Base-by-base conservation (phyloP, 1,284 basidiomycete species). In the Stereum hirsutum region DNA sequence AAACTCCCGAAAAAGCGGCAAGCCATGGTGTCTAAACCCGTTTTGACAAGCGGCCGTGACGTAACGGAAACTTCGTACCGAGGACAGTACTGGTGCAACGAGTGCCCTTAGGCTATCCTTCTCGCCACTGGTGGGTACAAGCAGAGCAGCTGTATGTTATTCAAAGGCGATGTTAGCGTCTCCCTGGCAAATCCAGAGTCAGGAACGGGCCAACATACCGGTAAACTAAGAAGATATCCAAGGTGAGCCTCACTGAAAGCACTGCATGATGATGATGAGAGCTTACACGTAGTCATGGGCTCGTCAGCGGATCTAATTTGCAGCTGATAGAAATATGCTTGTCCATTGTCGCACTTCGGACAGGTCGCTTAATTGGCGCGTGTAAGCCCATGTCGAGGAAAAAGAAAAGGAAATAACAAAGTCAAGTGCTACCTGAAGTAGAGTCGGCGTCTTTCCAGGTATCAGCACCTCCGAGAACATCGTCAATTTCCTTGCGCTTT, bases 271-370 rank as follows among this genome's bases (percentile, higher is more conserved):
- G n/a, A 26, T 27, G 3, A 38, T 50, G 11, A 45, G 49, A 32
- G 78, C 89, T 65, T 72, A 89, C 93, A 96, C 1, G 89, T 96
- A 6, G 93, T 96, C 88, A 93, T 94, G 5, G 93, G 93, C 58
- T 96, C 93, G 61, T 96, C 93, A 0, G 95, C 95, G 54, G 90
- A 94, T 27, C 95, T 71, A 52, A 98, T 99, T 62, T 99, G 95
- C 15, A 98, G 68, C 66, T 97, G 93, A 62, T 94, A 91, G 64
- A 89, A 99, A 65, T 95, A 98, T 6, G 95, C 92, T 45, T 83
- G 70, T 31, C 78, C 75, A 56, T 88, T 74, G 57, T 96, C 93
- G 63, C 95, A 99, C 58, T 93, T 94, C 12, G 86, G 84, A 61
- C 94, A 99, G 15, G 75, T 76, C 15, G 81, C 91, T 41, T 31